Percentiles rank a stretch among this genome's conserved stretches.
Evolutionary conservation across 2,329 filamentous ascomycete genomes (phyloP).

Genomic region (Sarocladium kiliense): DNA sequence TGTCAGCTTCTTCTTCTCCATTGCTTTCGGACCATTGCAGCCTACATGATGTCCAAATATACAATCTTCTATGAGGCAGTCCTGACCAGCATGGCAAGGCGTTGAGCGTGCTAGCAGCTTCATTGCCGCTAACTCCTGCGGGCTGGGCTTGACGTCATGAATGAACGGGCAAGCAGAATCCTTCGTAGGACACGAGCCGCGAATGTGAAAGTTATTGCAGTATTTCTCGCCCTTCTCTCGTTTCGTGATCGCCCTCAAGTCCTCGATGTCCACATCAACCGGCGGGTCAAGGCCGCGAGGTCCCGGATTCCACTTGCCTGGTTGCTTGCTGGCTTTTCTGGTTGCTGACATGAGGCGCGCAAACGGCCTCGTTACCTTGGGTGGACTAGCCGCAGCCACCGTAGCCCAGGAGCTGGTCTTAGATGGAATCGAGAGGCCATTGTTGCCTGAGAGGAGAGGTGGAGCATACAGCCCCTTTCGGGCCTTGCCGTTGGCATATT

Average conservation of each 20-base stretch:
- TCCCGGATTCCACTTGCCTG: conserved; percentile 45
- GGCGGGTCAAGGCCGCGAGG: conserved; percentile 49
- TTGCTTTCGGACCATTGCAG: conserved; percentile 10
- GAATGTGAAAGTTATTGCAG: conserved; percentile 58
- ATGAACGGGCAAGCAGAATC: conserved; percentile 51
- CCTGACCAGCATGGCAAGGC: conserved; percentile 51
- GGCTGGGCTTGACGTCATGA: conserved; percentile 47
- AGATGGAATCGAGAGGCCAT: conserved; percentile 9
- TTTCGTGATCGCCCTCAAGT: conserved; percentile 51
- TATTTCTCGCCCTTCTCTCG: conserved; percentile 50
- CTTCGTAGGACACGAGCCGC: conserved; percentile 45
- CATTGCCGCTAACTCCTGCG: conserved; percentile 52
- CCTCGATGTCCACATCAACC: conserved; percentile 38
- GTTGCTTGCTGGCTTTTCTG: conserved; percentile 16
- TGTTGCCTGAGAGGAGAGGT: too few species aligned
- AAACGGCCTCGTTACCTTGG: conserved; percentile 36
- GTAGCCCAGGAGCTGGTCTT: conserved; percentile 32
- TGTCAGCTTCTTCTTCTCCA: background rate
- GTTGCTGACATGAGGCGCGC: conserved; percentile 32
- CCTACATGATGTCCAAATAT: conserved; percentile 60
- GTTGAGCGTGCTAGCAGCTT: conserved; percentile 51
- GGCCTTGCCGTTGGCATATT: background rate
- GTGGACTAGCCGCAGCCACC: conserved; percentile 28
- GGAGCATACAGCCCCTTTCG: too few species aligned
- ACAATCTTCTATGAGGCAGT: conserved; percentile 52